Conservation (phyloP, 116 monocot species). For the Posidonia oceanica region DNA sequence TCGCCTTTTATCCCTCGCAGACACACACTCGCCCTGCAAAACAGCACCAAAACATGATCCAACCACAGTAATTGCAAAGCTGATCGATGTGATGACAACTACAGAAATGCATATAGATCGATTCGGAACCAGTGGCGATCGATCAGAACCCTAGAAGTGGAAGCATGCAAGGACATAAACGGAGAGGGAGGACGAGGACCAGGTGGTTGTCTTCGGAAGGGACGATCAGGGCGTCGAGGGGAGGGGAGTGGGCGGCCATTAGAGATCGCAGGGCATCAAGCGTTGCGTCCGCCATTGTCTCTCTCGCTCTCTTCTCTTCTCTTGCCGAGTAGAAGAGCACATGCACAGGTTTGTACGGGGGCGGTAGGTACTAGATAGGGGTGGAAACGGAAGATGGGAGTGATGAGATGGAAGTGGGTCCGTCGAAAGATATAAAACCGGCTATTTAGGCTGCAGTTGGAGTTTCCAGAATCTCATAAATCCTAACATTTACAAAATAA, state of each 20-base stretch:
- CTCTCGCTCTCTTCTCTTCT: not conserved
- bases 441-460: too few species aligned
- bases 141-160: not conserved
- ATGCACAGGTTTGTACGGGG: too few species aligned
- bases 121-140: not conserved
- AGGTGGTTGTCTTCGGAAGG: conserved; percentile 96
- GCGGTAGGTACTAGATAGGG: too few species aligned
- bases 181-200: conserved; percentile 18
- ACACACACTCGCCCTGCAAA: conserved; percentile 91
- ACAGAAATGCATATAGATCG: not conserved
- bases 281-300: not conserved
- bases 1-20: conserved; percentile 77
- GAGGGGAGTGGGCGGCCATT: conserved; percentile 73
- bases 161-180: not conserved
- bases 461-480: too few species aligned
- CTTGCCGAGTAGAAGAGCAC: too few species aligned
- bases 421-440: too few species aligned
- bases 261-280: conserved; percentile 67
- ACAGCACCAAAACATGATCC: not conserved
- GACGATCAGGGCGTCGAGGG: conserved; percentile 78
- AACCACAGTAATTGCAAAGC: not conserved
- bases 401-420: too few species aligned
- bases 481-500: too few species aligned
- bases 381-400: too few species aligned
- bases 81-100: not conserved